These are phyloP conservation scores for Trypethelium eluteriae DNA, from an alignment of 495 filamentous ascomycete species.

Conservation along the genomic window DNA sequence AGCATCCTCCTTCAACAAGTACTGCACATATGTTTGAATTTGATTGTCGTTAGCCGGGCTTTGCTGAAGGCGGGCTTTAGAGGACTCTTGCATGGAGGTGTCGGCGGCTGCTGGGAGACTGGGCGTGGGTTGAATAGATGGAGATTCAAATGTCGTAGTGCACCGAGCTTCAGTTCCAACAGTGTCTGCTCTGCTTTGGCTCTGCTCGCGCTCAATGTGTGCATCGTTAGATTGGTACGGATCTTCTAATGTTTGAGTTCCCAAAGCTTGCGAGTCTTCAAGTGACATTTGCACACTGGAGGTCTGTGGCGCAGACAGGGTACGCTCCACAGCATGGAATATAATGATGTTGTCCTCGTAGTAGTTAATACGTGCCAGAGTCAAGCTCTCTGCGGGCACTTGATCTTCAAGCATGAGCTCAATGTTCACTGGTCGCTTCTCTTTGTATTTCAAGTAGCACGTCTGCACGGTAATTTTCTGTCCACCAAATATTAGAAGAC, in stretches of 20 bases:
- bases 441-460: slow-evolving; percentile 26
- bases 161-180: no score
- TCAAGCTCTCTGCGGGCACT: slow-evolving; percentile 7
- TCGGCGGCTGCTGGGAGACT: neutral
- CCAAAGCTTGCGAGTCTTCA: no score
- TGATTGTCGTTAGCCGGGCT: neutral
- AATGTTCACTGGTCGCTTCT: slow-evolving; percentile 19
- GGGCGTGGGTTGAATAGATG: no score
- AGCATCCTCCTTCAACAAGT: neutral
- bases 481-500: neutral
- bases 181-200: no score
- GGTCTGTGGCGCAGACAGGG: neutral
- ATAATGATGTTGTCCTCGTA: slow-evolving; percentile 32
- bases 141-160: no score
- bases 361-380: slow-evolving; percentile 25
- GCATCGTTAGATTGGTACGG: no score
- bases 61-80: neutral
- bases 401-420: slow-evolving; percentile 14
- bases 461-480: slow-evolving; percentile 35
- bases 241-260: no score
- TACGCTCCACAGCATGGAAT: slow-evolving; percentile 27
- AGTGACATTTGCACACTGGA: neutral
- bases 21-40: neutral
- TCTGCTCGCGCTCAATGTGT: no score
- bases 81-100: neutral